Base-by-base conservation (phyloP, 73 alveolate species). In the Breviolum minutum region DNA sequence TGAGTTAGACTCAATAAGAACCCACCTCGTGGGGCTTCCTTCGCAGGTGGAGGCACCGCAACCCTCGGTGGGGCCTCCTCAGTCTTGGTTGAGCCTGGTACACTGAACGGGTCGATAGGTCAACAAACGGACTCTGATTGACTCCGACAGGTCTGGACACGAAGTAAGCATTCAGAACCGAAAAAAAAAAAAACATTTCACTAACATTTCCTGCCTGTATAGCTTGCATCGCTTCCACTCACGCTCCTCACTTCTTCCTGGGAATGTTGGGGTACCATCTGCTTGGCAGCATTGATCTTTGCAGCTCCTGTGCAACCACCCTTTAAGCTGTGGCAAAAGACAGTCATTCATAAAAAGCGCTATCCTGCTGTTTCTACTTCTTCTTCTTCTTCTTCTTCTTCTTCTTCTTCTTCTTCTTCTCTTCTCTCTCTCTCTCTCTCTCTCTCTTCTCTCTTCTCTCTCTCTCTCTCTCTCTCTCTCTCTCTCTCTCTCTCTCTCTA, bases 21-120 rank as follows among this genome's bases (percentile, higher is more conserved):
- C 92, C 22, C 12, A 73, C 92, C 92, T 83, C 60, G 71, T 54
- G 92, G 92, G 60, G 92, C 92, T 83, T 83, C 66, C 26, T 54
- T 54, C 30, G 69, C 89, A 5, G 89, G 89, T 17, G 92, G 92
- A 48, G 92, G 92, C 32, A 83, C 92, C 24, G 76, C 48, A 60
- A 83, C 92, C 60, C 20, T 80, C 9, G 74, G 48, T 22, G 22
- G 92, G 24, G 73, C 60, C 70, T 83, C 73, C 73, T 83, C 92
- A 9, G 92, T 60, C 92, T 80, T 30, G 32, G 69, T 80, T 12
- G 89, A 40, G 64, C 89, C 89, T 80, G 17, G 24, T 2, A 68
- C 24, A 68, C 77, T 17, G 17, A 17, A 22, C 77, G 4, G 17
- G 77, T 17, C 54, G 54, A 40, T 40, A 40, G 54, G 54, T 40